Evolutionary conservation across 2,329 filamentous ascomycete species (phyloP), one percentile per base, ranked within the genome.

Genomic region (Stachybotrys echinatus): DNA sequence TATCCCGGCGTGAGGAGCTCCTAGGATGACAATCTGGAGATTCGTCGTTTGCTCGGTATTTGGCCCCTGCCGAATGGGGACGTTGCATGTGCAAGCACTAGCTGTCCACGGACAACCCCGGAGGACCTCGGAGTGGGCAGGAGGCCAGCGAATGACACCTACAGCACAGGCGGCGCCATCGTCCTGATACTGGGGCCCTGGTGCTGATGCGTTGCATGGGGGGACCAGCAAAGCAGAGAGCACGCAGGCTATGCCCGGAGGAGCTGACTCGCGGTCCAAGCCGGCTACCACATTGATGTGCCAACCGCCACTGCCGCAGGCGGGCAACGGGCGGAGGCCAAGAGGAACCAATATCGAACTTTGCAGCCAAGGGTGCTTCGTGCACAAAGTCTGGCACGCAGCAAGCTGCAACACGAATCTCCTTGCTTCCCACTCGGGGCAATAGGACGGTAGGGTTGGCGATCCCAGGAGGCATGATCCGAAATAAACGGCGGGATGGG

Each of bases 401-500:
- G n/a, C n/a, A n/a, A n/a, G n/a, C n/a, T n/a, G n/a, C n/a, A n/a
- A 34, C 27, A 34, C 10, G 27, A 34, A 34, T 10, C 27, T 5
- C 14, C 27, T 8, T 8, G 10, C 10, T 14, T 34, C 27, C 27
- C 27, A 34, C 27, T 34, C 14, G 27, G 14, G 27, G 27, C 10
- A 8, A 34, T 10, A 34, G 10, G 27, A 34, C 14, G 27, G 27
- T 10, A 14, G 27, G 10, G 14, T 34, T 17, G 19, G 23, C 39
- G 19, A 51, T 51, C 57, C 50, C 52, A 54, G 52, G 57, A 47
- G 45, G 42, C 23, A 47, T 42, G 51, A 49, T 52, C 42, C 43
- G 47, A 51, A 52, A 54, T 54, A 58, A 51, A 56, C 58, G 57
- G 59, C 55, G 57, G 58, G 59, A 58, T 58, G 52, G 52, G 48